Base-by-base conservation (phyloP, 768 basidiomycete species). In the Crepidotus variabilis region DNA sequence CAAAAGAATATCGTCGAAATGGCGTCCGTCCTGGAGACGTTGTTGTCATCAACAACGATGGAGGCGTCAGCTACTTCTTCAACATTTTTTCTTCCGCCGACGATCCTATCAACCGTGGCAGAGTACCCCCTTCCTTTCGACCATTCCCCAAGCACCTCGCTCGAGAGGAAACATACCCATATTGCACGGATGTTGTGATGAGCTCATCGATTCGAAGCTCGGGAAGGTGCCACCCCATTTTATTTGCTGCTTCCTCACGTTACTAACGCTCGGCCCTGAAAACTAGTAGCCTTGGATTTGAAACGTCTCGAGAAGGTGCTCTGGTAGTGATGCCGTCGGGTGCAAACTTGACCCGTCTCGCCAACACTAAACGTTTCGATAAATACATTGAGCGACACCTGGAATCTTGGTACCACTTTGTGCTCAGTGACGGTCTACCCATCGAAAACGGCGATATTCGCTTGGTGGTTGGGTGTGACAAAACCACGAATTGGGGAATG, bases 401-500 rank as follows among this genome's bases (percentile, higher is more conserved):
- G n/a, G 53, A 23, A 16, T 16, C 14, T 21, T 54, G 53, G 53
- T 54, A 54, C 23, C 16, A 22, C 11, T 47, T 45, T 24, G 53
- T 47, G 24, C 36, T 43, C 24, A 46, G 39, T 13, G 36, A 45
- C 6, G 53, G 53, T 24, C 18, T 21, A 18, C 23, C 36, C 21
- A 24, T 43, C 11, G 33, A 51, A 10, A 65, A 65, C 10, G 64
- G 64, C 0, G 61, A 65, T 23, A 7, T 65, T 2, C 61, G 54
- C 8, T 43, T 65, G 2, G 62, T 65, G 6, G 52, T 47, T 11
- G 62, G 62, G 6, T 58, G 53, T 55, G 59, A 60, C 28, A 61
- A 61, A 43, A 60, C 62, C 11, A 53, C 60, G 6, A 36, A 51
- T 2, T 63, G 62, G 62, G 62, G 62, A 14, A 59, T 63, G 55